Conservation (phyloP, 106 monocot genomes). For the Acorus gramineus region DNA sequence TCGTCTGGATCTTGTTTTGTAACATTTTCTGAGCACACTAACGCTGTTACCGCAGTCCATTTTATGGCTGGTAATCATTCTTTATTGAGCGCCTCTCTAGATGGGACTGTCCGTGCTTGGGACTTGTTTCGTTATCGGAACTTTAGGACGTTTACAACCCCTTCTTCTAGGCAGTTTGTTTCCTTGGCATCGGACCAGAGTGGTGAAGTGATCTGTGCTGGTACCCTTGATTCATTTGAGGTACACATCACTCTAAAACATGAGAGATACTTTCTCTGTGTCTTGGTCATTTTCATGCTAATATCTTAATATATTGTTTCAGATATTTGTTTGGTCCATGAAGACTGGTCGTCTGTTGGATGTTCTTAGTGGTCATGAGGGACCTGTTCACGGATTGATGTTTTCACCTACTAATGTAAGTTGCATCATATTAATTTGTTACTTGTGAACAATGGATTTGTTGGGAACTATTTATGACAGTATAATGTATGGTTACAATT, state of each 20-base stretch:
- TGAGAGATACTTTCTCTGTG: neutral
- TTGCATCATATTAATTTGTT: neutral
- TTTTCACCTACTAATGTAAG: conserved; percentile 95
- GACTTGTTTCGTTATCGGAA: conserved; percentile 97
- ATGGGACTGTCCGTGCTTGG: conserved; percentile 97
- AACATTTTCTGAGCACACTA: conserved; percentile 96
- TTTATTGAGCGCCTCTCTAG: conserved; percentile 91
- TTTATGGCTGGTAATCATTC: conserved; percentile 82
- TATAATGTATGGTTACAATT: no score
- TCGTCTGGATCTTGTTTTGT: conserved; percentile 94
- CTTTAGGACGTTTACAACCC: conserved; percentile 87
- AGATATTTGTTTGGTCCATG: conserved; percentile 99
- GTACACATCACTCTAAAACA: conserved; percentile 15
- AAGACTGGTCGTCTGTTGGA: conserved; percentile 92
- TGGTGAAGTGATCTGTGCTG: conserved; percentile 97
- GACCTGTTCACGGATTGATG: conserved; percentile 94
- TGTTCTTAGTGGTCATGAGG: conserved; percentile 85
- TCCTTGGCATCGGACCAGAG: conserved; percentile 83
- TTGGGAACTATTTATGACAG: no score
- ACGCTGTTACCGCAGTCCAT: conserved; percentile 88
- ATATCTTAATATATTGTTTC: conserved; percentile 5
- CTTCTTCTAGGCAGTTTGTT: conserved; percentile 88
- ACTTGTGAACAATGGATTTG: no score
- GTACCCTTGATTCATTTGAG: conserved; percentile 98
- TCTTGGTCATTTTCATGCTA: neutral